phyloP scores from a whole-genome alignment of 1,284 basidiomycete genomes.

The Trichosporon sp. region DNA sequence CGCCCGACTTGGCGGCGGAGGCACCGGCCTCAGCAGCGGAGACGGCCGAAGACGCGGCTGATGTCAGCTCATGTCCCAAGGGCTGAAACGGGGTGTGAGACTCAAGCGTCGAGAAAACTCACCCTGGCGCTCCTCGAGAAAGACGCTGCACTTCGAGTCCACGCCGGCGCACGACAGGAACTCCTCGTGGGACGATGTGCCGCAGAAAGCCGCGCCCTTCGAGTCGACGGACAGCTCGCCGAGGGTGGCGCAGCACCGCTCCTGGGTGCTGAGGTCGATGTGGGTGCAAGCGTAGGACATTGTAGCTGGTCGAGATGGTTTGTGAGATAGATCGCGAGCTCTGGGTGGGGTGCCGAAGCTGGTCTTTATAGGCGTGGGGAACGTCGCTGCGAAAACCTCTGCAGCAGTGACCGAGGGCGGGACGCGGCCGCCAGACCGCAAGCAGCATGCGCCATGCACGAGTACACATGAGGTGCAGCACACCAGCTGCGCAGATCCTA shows the following conservation, averaged over 20 bases:
- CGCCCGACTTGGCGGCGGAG: background rate
- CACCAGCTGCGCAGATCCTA: too few species aligned
- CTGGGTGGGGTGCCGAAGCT: background rate
- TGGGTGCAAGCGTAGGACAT: background rate
- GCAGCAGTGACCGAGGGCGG: too few species aligned
- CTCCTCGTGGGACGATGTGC: background rate
- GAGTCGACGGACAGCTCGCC: background rate
- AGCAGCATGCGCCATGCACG: too few species aligned
- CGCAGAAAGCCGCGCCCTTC: background rate
- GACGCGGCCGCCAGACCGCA: too few species aligned
- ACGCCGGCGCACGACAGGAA: background rate
- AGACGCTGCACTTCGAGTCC: background rate
- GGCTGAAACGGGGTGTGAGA: too few species aligned
- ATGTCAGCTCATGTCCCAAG: background rate
- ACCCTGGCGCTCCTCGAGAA: background rate
- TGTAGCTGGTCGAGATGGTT: too few species aligned
- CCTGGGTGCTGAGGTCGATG: background rate
- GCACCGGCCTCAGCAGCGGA: background rate
- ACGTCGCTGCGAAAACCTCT: too few species aligned
- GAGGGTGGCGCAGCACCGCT: background rate
- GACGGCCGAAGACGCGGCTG: background rate
- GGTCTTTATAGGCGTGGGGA: too few species aligned
- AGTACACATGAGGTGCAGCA: too few species aligned
- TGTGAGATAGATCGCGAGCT: too few species aligned
- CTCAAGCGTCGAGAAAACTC: background rate